Percentiles rank a stretch among this genome's conserved stretches.
Conservation (phyloP, 352 stramenopile genomes). For the Globisporangium yorkense region DNA sequence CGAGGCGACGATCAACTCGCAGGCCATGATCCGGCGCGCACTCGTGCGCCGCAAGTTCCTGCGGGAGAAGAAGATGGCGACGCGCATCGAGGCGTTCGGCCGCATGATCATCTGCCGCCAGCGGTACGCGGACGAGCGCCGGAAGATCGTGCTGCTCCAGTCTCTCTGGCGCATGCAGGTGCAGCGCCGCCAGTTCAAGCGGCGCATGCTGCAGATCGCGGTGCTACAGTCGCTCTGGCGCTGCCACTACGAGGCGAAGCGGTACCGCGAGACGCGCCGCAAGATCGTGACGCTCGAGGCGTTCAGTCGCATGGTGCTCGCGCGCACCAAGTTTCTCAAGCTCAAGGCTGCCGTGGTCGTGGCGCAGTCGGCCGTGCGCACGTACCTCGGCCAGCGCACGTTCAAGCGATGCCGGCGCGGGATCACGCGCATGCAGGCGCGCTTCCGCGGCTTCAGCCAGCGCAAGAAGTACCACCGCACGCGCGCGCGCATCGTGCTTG, state of each 20-base stretch:
- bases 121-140: conserved; percentile 49
- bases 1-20: conserved; percentile 83
- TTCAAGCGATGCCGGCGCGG: conserved; percentile 61
- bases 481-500: conserved; percentile 42
- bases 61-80: conserved; percentile 85
- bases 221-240: conserved; percentile 81
- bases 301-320: conserved; percentile 61
- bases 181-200: conserved; percentile 46
- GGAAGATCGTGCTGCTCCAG: conserved; percentile 71
- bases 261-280: conserved; percentile 48
- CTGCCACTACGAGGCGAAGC: conserved; percentile 42
- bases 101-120: conserved; percentile 77
- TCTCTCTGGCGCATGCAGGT: conserved; percentile 79
- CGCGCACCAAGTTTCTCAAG: conserved; percentile 48
- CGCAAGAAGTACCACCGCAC: conserved; percentile 55
- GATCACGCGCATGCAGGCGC: conserved; percentile 66
- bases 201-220: conserved; percentile 41
- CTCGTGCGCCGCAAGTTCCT: conserved; percentile 76
- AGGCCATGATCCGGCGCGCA: conserved; percentile 83
- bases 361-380: conserved; percentile 69
- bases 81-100: conserved; percentile 75
- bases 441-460: conserved; percentile 51
- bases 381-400: conserved; percentile 52
- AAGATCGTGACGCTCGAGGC: conserved; percentile 66
- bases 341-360: conserved; percentile 39